Evolutionary conservation across 2,329 filamentous ascomycete genomes (phyloP).

Genomic region (Fusarium dimerum): DNA sequence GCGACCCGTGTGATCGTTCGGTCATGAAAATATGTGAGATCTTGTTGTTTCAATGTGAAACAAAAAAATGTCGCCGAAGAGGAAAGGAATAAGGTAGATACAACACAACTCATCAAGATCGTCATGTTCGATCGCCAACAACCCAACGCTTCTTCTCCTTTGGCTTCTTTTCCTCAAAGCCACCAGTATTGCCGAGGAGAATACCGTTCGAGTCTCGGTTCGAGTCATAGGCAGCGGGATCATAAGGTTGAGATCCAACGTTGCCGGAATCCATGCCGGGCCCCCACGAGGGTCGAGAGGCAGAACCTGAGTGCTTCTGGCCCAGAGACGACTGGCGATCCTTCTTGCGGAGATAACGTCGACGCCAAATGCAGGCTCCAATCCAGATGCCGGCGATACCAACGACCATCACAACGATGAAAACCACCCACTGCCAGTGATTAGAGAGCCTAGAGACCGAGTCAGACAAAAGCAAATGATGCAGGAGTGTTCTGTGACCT

Average conservation of each 20-base stretch:
- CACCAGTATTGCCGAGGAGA: conserved; percentile 20
- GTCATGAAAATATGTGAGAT: no score
- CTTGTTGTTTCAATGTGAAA: no score
- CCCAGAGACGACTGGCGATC: conserved; percentile 49
- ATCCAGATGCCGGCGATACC: conserved; percentile 68
- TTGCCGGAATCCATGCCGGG: conserved; percentile 30
- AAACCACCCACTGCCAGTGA: conserved; percentile 81
- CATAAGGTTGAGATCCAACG: conserved; percentile 31
- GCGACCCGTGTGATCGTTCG: no score
- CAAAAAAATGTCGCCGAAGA: no score
- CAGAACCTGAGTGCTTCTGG: conserved; percentile 42
- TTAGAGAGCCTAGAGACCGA: conserved; percentile 56
- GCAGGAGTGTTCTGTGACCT: conserved; percentile 23
- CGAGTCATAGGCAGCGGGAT: conserved; percentile 28
- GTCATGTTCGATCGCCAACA: conserved; percentile 45
- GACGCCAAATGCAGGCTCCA: conserved; percentile 69
- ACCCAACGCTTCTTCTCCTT: conserved; percentile 51
- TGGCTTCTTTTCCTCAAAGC: conserved; percentile 29
- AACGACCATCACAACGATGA: conserved; percentile 73
- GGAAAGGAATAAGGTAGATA: no score
- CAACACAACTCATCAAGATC: no score
- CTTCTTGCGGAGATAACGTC: conserved; percentile 70
- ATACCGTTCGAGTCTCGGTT: conserved; percentile 27
- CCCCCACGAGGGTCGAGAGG: conserved; percentile 38
- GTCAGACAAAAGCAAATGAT: conserved; percentile 3